These are phyloP conservation scores for Hypoxylon crocopeplum DNA, from an alignment of 495 filamentous ascomycete genomes.

Conservation along the genomic window DNA sequence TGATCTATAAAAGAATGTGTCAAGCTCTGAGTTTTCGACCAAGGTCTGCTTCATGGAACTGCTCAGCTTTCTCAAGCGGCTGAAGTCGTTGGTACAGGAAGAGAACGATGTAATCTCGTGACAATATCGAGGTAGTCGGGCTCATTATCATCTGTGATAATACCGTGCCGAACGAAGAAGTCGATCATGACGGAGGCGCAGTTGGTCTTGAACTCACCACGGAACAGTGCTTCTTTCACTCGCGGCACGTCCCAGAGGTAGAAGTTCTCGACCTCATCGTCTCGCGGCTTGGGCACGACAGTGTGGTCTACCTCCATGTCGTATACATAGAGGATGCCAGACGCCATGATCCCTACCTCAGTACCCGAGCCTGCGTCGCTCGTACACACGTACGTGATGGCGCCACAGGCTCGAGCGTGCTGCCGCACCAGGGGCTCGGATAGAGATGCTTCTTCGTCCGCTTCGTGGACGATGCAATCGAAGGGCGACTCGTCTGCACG, in stretches of 20 bases:
- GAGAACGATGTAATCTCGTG: constrained; percentile 63
- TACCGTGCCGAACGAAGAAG: constrained; percentile 82
- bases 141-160: constrained; percentile 76
- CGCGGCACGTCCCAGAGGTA: constrained; percentile 67
- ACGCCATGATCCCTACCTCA: constrained; percentile 74
- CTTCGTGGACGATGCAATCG: constrained; percentile 74
- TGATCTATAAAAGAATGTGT: too few relatives aligned
- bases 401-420: constrained; percentile 59
- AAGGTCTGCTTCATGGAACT: not conserved
- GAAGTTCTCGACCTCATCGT: constrained; percentile 81
- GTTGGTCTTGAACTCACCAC: constrained; percentile 82
- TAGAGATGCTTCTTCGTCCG: constrained; percentile 76
- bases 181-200: constrained; percentile 75
- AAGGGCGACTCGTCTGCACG: constrained; percentile 67
- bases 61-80: not conserved
- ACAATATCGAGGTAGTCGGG: constrained; percentile 75
- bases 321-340: constrained; percentile 78
- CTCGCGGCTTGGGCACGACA: constrained; percentile 68
- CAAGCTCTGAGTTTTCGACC: too few relatives aligned
- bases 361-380: constrained; percentile 70
- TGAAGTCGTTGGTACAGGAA: constrained; percentile 9
- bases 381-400: constrained; percentile 74
- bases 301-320: constrained; percentile 70
- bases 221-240: constrained; percentile 64
- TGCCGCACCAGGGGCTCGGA: constrained; percentile 64